phyloP scores from a whole-genome alignment of 305 asterid genomes.

The Vinca major region DNA sequence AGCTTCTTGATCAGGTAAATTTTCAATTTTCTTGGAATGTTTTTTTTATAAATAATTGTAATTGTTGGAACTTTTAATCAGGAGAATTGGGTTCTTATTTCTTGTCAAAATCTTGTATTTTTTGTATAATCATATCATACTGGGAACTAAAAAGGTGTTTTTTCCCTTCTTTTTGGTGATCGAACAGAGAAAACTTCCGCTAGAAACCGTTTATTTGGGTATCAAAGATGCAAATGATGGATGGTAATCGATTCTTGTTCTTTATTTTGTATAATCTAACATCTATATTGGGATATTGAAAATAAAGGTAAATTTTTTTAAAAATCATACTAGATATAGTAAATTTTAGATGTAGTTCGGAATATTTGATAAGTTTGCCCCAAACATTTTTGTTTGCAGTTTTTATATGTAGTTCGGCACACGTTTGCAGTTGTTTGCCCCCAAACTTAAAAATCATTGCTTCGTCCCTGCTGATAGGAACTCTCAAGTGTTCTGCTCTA shows the following conservation, averaged over 20 bases:
- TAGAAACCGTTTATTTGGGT: constrained; percentile 61
- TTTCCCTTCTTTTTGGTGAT: constrained; percentile 12
- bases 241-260: constrained; percentile 38
- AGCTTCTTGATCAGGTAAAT: constrained; percentile 73
- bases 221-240: constrained; percentile 56
- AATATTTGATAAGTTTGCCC: no score
- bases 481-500: neutral
- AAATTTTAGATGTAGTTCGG: no score
- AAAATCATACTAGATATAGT: no score
- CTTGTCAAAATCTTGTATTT: neutral
- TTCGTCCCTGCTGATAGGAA: neutral
- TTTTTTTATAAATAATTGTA: neutral
- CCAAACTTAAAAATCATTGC: neutral
- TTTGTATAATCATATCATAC: neutral
- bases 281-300: neutral
- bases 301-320: neutral
- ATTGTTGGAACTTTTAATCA: neutral
- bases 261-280: neutral
- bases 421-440: neutral
- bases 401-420: no score
- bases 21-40: neutral
- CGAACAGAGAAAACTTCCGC: constrained; percentile 85
- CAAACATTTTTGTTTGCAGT: no score
- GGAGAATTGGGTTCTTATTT: neutral
- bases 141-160: neutral